A percentile compares a stretch with the other conserved stretches of the same genome.
These are phyloP conservation scores for Phycomyces nitens DNA, from an alignment of 192 early-diverging fungal genomes.

Conservation along the genomic window DNA sequence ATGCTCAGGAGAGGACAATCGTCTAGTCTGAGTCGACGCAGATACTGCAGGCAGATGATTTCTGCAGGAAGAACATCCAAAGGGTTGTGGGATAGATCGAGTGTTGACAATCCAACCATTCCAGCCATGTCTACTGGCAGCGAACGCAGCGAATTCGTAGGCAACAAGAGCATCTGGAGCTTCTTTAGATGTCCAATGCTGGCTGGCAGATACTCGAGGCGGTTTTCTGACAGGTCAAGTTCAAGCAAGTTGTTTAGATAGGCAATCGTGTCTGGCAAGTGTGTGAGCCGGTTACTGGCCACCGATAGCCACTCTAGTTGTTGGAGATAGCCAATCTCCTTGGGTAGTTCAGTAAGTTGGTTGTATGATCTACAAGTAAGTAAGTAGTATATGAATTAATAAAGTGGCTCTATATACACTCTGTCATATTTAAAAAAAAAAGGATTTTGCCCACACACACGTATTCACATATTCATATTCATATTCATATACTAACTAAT, in stretches of 20 bases:
- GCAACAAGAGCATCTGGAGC: slow-evolving; percentile 55
- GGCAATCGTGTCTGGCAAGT: slow-evolving; percentile 67
- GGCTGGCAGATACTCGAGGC: slow-evolving; percentile 56
- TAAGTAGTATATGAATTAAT: background rate
- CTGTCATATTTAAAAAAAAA: too few species aligned
- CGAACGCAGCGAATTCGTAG: slow-evolving; percentile 53
- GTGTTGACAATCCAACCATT: slow-evolving; percentile 49
- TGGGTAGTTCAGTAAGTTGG: slow-evolving; percentile 59
- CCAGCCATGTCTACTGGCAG: slow-evolving; percentile 64
- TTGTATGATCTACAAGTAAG: slow-evolving; percentile 64
- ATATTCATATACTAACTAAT: too few species aligned
- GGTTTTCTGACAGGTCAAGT: slow-evolving; percentile 61
- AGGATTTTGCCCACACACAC: background rate
- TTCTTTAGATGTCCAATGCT: slow-evolving; percentile 59
- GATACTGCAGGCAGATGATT: slow-evolving; percentile 63
- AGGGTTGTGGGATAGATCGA: slow-evolving; percentile 72
- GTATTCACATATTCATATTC: background rate
- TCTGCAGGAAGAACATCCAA: slow-evolving; percentile 68
- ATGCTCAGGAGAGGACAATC: slow-evolving; percentile 48
- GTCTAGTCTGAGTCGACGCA: slow-evolving; percentile 58
- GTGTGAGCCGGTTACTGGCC: slow-evolving; percentile 55
- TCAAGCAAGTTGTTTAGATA: slow-evolving; percentile 64
- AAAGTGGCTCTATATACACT: too few species aligned
- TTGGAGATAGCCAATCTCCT: slow-evolving; percentile 68
- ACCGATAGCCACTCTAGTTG: slow-evolving; percentile 60